A percentile compares a stretch with the other conserved stretches of the same genome.
Conservation (phyloP, 441 rosid species). For the Erysimum cheiri region DNA sequence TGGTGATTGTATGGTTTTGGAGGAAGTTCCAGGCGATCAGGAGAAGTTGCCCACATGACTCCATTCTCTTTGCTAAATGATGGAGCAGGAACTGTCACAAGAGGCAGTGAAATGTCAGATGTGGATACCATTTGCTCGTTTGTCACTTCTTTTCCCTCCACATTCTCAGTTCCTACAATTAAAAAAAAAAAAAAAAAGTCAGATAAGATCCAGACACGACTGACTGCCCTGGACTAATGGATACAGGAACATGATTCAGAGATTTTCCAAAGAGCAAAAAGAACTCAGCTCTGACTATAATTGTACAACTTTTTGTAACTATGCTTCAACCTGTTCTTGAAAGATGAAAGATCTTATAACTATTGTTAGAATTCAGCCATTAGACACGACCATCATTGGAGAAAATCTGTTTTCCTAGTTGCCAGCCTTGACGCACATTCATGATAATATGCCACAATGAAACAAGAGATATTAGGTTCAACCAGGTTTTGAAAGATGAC, state of each 20-base stretch:
- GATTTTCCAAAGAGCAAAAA: background rate
- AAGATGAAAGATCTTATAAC: slow-evolving; percentile 13
- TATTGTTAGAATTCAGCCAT: slow-evolving; percentile 3
- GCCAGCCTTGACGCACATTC: slow-evolving; percentile 5
- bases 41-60: slow-evolving; percentile 81
- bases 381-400: background rate
- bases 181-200: slow-evolving; percentile 17
- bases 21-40: slow-evolving; percentile 86
- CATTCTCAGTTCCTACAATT: slow-evolving; percentile 60
- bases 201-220: slow-evolving; percentile 23
- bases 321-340: background rate
- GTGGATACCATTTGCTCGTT: slow-evolving; percentile 56
- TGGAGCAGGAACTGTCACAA: slow-evolving; percentile 71
- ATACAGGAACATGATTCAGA: background rate
- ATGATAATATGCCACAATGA: background rate
- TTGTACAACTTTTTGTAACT: background rate
- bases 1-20: slow-evolving; percentile 81
- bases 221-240: slow-evolving; percentile 6
- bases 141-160: slow-evolving; percentile 51
- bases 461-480: slow-evolving; percentile 8
- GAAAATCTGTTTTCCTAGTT: background rate
- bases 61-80: slow-evolving; percentile 77
- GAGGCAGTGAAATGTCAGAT: slow-evolving; percentile 67
- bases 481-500: background rate
- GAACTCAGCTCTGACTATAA: background rate